Base-by-base conservation (phyloP, 352 stramenopile genomes). In the Globisporangium cystogenes region DNA sequence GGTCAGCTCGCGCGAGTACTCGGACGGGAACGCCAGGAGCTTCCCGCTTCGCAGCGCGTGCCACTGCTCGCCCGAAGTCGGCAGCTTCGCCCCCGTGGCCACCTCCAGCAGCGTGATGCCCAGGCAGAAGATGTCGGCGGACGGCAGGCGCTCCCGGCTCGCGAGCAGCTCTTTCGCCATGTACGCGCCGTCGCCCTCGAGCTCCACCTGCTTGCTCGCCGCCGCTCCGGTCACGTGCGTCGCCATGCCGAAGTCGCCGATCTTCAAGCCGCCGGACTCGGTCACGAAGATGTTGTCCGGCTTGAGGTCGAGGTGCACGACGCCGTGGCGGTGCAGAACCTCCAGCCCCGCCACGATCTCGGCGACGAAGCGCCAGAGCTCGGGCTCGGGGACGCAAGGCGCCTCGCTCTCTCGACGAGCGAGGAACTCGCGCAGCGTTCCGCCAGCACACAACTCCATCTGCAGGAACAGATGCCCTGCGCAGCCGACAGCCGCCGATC, bases 251-350 rank as follows among this genome's bases (percentile, higher is more conserved):
- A 98, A 98, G 67, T 99, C 96, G 15, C 85, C 88, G 49, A 97
- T 74, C 59, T 96, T 95, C 21, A 97, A 48, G 15, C 48, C 33
- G 1, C 85, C 84, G 20, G 81, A 48, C 16, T 67, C 53, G 2
- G 75, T 74, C 27, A 96, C 82, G 60, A 98, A 97, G 48, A 98
- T 87, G 60, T 99, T 99, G n/a, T 94, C 91, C 14, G 95, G 93
- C 62, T 99, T 99, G 58, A 99, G 91, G 60, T 99, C 96, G 44
- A 98, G 74, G 59, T 99, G 96, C 20, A 98, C 88, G 31, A 98
- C 81, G 0, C 74, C 62, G 48, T 95, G 74, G 1, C 75, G 77
- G 67, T 98, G 91, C 7, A 98, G 82, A 20, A 96, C 82, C 36
- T 78, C 74, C 7, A 98, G 68, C 24, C 88, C 95, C 23, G 65